Base-by-base conservation (phyloP, 2,329 filamentous ascomycete species). In the Sporothrix brasiliensis region DNA sequence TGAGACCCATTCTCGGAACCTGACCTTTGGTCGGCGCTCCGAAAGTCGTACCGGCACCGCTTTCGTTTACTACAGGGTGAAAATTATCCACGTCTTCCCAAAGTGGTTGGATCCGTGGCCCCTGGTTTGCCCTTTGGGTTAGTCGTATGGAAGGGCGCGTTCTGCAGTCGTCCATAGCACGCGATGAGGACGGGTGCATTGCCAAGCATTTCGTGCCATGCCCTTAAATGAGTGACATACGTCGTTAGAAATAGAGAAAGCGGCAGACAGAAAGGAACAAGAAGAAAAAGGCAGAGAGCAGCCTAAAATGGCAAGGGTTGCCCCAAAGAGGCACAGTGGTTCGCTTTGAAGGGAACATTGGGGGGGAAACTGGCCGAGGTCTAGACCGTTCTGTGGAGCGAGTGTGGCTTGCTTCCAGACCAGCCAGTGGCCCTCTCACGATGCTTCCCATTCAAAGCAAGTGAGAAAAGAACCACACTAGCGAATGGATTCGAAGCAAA, bases 321-420 rank as follows among this genome's bases (percentile, higher is more conserved):
- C 21, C 52, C 5, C 21, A 19, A 30, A 30, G 30, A 10, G 53
- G 54, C 54, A 11, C 54, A 34, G 9, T 21, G 16, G 19, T 58
- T 58, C 4, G 53, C 16, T 10, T 39, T 41, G 1, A 13, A 16
- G 58, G 58, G 13, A 27, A 13, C 30, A 27, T 47, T 47, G n/a
- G 13, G 58, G 27, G 27, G 39, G n/a, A 63, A 47, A 47, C 34
- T 7, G 41, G 3, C 3, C 39, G n/a, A 14, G 58, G 56, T 61
- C 56, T 61, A 61, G 56, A 61, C 56, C 56, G 39, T 24, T 61
- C 56, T 44, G 39, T 41, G 34, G 56, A 24, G 56, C 34, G 56
- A 24, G 11, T 61, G 56, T 61, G 56, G 56, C 56, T 60, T 60
- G 56, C 56, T 39, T 60, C 56, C 21, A 34, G 56, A 60, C 56